These are phyloP conservation scores for Eucalyptus erythrocorys DNA, from an alignment of 345 rosid genomes.

Conservation along the genomic window DNA sequence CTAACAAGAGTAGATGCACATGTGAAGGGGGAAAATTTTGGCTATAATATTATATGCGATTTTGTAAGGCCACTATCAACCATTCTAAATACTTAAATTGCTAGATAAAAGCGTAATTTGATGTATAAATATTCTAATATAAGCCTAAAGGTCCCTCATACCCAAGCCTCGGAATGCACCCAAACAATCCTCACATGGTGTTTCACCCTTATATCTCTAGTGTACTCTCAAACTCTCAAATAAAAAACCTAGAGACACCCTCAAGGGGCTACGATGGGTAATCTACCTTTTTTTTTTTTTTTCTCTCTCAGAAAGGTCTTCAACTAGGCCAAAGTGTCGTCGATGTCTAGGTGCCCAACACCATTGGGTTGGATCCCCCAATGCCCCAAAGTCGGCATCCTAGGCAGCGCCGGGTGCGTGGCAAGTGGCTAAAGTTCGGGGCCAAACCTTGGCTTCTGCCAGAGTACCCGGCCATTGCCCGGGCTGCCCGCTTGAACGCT, in stretches of 20 bases:
- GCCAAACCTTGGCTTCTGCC: not conserved
- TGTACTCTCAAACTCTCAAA: not conserved
- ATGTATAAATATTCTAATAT: too few species aligned
- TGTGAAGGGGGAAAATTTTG: too few species aligned
- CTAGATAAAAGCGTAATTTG: too few species aligned
- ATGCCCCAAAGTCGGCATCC: not conserved
- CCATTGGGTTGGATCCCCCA: not conserved
- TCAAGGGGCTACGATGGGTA: not conserved
- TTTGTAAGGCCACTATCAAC: too few species aligned
- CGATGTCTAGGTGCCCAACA: rapidly evolving
- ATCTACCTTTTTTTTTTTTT: too few species aligned
- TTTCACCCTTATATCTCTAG: not conserved
- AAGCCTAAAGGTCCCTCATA: too few species aligned
- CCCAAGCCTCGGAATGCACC: not conserved
- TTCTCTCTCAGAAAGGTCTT: not conserved
- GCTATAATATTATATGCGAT: too few species aligned
- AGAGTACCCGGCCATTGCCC: not conserved
- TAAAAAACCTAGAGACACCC: too few species aligned
- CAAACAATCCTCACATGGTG: not conserved
- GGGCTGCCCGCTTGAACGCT: too few species aligned
- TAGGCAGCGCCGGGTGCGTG: not conserved
- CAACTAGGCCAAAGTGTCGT: not conserved
- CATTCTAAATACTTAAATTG: too few species aligned
- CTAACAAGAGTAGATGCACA: too few species aligned
- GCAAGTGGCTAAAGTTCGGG: not conserved